phyloP scores from a whole-genome alignment of 441 rosid genomes.

The Hura crepitans region DNA sequence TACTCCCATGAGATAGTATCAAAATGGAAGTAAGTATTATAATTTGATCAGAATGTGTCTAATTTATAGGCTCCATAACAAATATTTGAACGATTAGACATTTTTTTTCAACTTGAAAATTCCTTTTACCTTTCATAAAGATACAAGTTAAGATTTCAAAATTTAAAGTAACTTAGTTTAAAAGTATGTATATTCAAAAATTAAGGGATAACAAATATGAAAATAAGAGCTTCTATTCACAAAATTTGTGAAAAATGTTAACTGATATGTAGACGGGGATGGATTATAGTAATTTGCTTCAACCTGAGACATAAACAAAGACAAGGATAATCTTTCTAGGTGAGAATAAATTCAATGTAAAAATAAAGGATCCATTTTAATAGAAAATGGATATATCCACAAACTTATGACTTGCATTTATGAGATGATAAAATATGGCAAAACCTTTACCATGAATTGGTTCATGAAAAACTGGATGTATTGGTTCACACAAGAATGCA shows the following conservation, averaged over 20 bases:
- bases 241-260: conserved; percentile 21
- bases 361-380: neutral
- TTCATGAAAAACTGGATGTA: neutral
- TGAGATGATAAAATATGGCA: conserved; percentile 11
- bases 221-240: conserved; percentile 8
- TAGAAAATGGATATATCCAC: neutral
- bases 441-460: neutral
- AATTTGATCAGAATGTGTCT: neutral
- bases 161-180: neutral
- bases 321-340: neutral
- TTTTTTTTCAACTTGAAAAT: neutral
- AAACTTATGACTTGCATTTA: neutral
- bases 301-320: conserved; percentile 7
- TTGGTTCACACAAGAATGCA: neutral
- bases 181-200: no score
- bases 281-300: conserved; percentile 12
- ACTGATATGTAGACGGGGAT: neutral
- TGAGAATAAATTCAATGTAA: neutral
- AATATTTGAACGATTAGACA: neutral
- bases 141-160: neutral
- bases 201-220: neutral
- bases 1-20: neutral
- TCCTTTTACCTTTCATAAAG: neutral
- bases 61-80: neutral
- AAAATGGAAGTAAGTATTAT: neutral